Percentiles rank a stretch among this genome's conserved stretches.
Conservation (phyloP, 73 alveolate genomes). For the Tetrahymena elliotti region DNA sequence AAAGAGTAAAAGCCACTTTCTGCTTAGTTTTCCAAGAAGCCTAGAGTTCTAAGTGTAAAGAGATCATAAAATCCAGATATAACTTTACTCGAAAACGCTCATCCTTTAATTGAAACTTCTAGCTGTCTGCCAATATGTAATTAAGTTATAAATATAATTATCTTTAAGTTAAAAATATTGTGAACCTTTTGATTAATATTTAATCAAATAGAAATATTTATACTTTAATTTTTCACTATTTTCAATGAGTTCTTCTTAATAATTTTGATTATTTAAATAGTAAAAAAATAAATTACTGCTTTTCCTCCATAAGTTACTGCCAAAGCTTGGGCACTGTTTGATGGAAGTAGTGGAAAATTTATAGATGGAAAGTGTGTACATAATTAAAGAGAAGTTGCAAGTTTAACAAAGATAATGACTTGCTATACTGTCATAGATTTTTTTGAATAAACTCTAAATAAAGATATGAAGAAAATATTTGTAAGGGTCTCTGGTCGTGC, state of each 20-base stretch:
- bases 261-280: not conserved
- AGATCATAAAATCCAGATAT: not conserved
- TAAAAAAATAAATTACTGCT: not conserved
- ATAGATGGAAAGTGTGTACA: constrained; percentile 4
- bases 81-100: not conserved
- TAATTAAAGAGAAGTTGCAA: constrained; percentile 41
- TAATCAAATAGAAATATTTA: not conserved
- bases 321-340: constrained; percentile 17
- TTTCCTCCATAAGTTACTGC: constrained; percentile 11
- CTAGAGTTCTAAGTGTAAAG: not conserved
- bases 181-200: not conserved
- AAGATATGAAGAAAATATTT: not conserved
- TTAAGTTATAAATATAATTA: not conserved
- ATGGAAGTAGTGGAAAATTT: constrained; percentile 27
- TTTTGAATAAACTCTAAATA: not conserved
- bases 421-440: constrained; percentile 16
- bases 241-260: not conserved
- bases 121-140: not conserved
- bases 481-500: not conserved
- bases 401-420: constrained; percentile 60
- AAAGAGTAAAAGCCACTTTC: not conserved
- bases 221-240: too few relatives aligned
- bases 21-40: not conserved
- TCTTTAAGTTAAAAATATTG: not conserved
- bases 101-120: not conserved